Evolutionary conservation across 176 grass and related monocot genomes (phyloP).

Genomic region (Puccinellia tenuiflora): DNA sequence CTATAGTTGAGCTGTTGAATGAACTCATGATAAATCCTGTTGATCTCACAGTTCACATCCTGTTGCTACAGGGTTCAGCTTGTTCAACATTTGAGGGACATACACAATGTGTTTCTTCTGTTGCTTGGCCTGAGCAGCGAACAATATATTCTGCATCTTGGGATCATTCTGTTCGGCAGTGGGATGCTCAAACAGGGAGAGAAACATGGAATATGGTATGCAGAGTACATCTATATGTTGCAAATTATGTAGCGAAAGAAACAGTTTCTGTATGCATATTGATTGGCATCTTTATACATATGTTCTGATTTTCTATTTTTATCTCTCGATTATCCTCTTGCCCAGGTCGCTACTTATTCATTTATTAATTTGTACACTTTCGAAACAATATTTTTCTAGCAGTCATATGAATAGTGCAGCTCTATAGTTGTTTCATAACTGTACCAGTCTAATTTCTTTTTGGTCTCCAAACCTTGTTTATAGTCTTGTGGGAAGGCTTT

Average conservation of each 20-base stretch:
- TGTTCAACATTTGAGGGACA: conserved; percentile 75
- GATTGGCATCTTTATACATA: background rate
- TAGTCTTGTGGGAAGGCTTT: conserved; percentile 83
- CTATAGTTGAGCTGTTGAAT: background rate
- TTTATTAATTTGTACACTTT: background rate
- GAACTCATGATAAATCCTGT: background rate
- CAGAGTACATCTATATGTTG: background rate
- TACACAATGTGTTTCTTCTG: conserved; percentile 78
- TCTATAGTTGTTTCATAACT: background rate
- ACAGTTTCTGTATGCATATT: background rate
- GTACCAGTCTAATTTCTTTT: conserved; percentile 13
- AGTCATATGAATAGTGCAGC: background rate
- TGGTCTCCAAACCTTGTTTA: conserved; percentile 8
- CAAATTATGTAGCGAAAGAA: conserved; percentile 12
- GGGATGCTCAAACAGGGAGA: conserved; percentile 76
- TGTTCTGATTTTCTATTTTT: background rate
- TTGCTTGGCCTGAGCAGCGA: conserved; percentile 67
- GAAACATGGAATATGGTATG: conserved; percentile 83
- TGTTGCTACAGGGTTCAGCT: conserved; percentile 52
- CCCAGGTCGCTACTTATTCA: background rate
- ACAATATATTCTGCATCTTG: conserved; percentile 89
- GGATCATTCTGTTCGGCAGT: conserved; percentile 95
- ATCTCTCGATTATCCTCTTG: background rate
- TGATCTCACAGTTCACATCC: background rate
- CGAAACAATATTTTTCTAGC: background rate